phyloP scores from a whole-genome alignment of 441 rosid species.

The Euphorbia schlechtendalii region DNA sequence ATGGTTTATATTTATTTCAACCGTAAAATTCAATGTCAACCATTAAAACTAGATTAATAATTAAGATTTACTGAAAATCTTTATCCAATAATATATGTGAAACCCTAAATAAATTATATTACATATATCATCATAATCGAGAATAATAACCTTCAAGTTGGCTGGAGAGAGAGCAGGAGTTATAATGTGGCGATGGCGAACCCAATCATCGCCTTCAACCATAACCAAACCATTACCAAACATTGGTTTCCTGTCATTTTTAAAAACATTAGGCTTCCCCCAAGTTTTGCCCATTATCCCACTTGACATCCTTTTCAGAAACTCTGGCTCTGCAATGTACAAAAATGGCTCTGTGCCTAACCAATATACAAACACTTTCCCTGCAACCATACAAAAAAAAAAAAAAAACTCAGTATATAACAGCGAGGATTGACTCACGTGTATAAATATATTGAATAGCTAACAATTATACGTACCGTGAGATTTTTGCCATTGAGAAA shows the following conservation, averaged over 20 bases:
- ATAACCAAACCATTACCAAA: slow-evolving; percentile 79
- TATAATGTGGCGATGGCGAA: slow-evolving; percentile 80
- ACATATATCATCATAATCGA: too few species aligned
- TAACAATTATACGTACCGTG: slow-evolving; percentile 35
- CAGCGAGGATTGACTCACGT: too few species aligned
- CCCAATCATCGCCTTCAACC: slow-evolving; percentile 97
- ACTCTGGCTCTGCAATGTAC: slow-evolving; percentile 85
- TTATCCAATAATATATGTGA: too few species aligned
- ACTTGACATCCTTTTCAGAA: slow-evolving; percentile 56
- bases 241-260: slow-evolving; percentile 82
- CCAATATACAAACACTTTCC: slow-evolving; percentile 93
- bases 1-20: too few species aligned
- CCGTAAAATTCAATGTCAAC: too few species aligned
- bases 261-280: slow-evolving; percentile 91
- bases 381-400: slow-evolving; percentile 35
- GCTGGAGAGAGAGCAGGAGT: slow-evolving; percentile 83
- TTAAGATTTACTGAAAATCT: too few species aligned
- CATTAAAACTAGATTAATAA: too few species aligned
- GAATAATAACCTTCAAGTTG: slow-evolving; percentile 92
- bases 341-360: slow-evolving; percentile 89
- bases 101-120: too few species aligned
- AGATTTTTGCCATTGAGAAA: slow-evolving; percentile 65
- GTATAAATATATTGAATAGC: neutral
- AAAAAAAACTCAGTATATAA: too few species aligned
- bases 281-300: slow-evolving; percentile 87